Percentiles rank a stretch among this genome's conserved stretches.
Evolutionary conservation across 768 basidiomycete species (phyloP).

Genomic region (Rhodocollybia butyracea): DNA sequence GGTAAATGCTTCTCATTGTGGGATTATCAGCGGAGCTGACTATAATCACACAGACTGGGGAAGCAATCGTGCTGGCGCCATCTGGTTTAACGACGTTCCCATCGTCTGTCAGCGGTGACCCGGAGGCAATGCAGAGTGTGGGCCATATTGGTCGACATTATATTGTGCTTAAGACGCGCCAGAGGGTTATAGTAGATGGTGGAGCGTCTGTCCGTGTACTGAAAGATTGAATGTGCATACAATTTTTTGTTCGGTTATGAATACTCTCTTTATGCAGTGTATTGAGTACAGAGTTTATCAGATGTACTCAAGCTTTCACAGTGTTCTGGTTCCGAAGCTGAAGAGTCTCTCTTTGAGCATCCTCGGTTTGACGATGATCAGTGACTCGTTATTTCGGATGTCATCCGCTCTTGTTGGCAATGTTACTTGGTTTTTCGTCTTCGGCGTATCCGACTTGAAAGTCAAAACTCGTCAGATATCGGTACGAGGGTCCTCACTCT

Average conservation of each 20-base stretch:
- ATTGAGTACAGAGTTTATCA: no score
- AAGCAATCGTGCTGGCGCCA: constrained; percentile 67
- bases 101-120: constrained; percentile 9
- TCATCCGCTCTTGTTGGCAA: no score
- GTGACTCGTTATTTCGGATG: no score
- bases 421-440: no score
- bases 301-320: no score
- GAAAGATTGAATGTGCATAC: background rate
- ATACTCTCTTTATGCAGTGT: no score
- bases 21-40: background rate
- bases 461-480: no score
- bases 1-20: constrained; percentile 29
- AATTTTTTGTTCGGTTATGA: background rate
- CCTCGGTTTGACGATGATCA: no score
- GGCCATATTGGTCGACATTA: constrained; percentile 56
- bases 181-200: constrained; percentile 60
- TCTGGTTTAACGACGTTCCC: constrained; percentile 51
- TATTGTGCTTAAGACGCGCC: constrained; percentile 57
- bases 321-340: no score
- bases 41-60: constrained; percentile 50
- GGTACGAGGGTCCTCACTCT: no score
- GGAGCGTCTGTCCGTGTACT: constrained; percentile 51
- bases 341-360: no score
- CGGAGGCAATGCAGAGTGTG: constrained; percentile 28
- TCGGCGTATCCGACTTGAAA: no score